Conservation (phyloP, 1,139 yeast genomes). For the Candida sp. region DNA sequence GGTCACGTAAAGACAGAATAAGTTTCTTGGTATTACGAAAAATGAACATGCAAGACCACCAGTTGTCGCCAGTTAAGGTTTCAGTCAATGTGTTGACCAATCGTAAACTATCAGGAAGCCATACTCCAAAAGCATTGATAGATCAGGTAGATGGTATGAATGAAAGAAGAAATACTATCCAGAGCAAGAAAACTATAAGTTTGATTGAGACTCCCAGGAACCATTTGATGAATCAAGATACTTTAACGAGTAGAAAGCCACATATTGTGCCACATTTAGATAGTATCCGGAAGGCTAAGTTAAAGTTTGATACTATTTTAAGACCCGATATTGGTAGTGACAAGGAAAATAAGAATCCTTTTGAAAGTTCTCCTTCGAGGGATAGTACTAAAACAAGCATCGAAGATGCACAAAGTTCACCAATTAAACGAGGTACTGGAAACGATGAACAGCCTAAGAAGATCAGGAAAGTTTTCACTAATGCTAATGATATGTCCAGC, state of each 20-base stretch:
- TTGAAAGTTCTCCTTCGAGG: conserved; percentile 14
- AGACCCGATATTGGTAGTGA: conserved; percentile 8
- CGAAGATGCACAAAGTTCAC: conserved; percentile 1
- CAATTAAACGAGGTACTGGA: conserved; percentile 3
- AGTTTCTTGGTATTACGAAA: background rate
- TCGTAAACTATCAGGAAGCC: conserved; percentile 1
- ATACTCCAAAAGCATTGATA: conserved; percentile 10
- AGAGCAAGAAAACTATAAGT: conserved; percentile 9
- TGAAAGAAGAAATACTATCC: conserved; percentile 24
- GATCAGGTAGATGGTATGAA: conserved; percentile 25
- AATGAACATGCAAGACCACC: no score
- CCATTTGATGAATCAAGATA: conserved; percentile 2
- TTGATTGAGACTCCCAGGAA: conserved; percentile 13
- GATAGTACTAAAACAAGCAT: conserved; percentile 3
- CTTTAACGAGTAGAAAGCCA: background rate
- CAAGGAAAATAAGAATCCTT: conserved; percentile 17
- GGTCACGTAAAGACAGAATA: no score
- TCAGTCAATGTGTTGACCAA: conserved; percentile 8
- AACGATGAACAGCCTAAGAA: background rate
- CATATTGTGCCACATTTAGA: conserved; percentile 10
- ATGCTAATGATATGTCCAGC: background rate
- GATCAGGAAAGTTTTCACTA: background rate
- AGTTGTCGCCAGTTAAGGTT: conserved; percentile 9
- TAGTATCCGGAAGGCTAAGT: conserved; percentile 14
- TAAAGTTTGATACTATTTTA: conserved; percentile 13